Conservation (phyloP, 1,284 basidiomycete genomes). For the Ustilago lituana region DNA sequence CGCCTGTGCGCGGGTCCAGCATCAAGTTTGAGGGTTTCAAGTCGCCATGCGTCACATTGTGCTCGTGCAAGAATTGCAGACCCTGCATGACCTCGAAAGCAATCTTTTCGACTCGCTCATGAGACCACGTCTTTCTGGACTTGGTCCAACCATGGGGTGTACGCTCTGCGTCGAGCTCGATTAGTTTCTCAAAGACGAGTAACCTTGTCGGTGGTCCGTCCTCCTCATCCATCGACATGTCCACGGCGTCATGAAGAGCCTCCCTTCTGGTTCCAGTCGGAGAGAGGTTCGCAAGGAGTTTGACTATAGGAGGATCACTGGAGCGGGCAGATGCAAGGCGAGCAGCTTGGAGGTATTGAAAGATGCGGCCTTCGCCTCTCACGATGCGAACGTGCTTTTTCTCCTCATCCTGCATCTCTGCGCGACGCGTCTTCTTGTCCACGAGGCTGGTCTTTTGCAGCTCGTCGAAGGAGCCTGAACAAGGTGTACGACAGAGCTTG, state of each 20-base stretch:
- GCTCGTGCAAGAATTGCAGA: constrained; percentile 50
- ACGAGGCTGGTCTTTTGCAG: constrained; percentile 49
- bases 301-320: constrained; percentile 36
- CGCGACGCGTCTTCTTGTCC: constrained; percentile 32
- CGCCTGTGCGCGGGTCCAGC: constrained; percentile 52
- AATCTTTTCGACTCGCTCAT: constrained; percentile 49
- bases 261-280: constrained; percentile 9
- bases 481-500: constrained; percentile 59
- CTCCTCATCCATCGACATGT: constrained; percentile 22
- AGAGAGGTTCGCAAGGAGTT: constrained; percentile 46
- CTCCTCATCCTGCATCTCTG: constrained; percentile 35
- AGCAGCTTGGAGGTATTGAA: constrained; percentile 50
- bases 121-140: constrained; percentile 37
- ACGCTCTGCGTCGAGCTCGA: constrained; percentile 52
- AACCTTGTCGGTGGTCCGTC: constrained; percentile 49
- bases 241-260: background rate
- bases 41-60: constrained; percentile 58
- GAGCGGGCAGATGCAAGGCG: constrained; percentile 16
- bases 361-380: constrained; percentile 55
- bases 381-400: constrained; percentile 51
- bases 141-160: constrained; percentile 46
- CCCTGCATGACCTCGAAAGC: constrained; percentile 49
- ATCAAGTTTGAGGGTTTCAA: constrained; percentile 60
- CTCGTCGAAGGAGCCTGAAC: constrained; percentile 56
- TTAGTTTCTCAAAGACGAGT: constrained; percentile 54